Percentiles rank a stretch among this genome's conserved stretches.
Conservation (phyloP, 2,329 filamentous ascomycete genomes). For the Talaromyces sp. region DNA sequence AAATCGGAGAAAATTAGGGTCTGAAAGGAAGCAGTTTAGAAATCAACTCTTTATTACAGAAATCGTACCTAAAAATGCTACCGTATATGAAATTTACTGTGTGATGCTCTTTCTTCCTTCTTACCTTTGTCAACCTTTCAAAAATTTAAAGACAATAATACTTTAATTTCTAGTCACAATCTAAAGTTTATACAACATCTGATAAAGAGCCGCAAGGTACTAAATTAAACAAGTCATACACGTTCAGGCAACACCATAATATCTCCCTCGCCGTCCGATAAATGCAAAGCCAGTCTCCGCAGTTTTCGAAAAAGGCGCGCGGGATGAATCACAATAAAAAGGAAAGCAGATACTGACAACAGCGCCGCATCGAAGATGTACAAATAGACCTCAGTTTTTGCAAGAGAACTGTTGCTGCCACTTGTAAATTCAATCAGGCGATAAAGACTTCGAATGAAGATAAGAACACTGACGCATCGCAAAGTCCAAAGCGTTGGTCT, state of each 20-base stretch:
- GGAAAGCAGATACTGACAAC: constrained; percentile 26
- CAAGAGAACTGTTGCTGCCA: constrained; percentile 18
- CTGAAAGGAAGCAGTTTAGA: too few species aligned
- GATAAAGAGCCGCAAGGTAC: too few species aligned
- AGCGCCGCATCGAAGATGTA: constrained; percentile 34
- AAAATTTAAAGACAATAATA: too few species aligned
- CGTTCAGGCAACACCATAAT: neutral
- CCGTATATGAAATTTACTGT: too few species aligned
- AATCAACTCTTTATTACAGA: too few species aligned
- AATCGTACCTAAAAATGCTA: too few species aligned
- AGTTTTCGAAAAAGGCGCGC: neutral
- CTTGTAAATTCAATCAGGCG: constrained; percentile 29
- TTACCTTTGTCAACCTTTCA: too few species aligned
- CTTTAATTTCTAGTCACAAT: too few species aligned
- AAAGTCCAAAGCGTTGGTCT: constrained; percentile 27
- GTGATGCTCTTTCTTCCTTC: too few species aligned
- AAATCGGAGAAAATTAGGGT: neutral
- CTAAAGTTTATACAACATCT: too few species aligned
- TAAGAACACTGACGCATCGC: constrained; percentile 25
- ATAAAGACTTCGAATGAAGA: constrained; percentile 31
- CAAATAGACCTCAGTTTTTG: constrained; percentile 28
- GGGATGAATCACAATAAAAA: constrained; percentile 22
- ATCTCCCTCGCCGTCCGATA: neutral
- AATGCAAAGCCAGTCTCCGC: neutral
- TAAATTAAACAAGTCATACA: neutral